These are phyloP conservation scores for Chlamydomonas reinhardtii DNA, from an alignment of 163 green algal genomes.

Conservation along the genomic window DNA sequence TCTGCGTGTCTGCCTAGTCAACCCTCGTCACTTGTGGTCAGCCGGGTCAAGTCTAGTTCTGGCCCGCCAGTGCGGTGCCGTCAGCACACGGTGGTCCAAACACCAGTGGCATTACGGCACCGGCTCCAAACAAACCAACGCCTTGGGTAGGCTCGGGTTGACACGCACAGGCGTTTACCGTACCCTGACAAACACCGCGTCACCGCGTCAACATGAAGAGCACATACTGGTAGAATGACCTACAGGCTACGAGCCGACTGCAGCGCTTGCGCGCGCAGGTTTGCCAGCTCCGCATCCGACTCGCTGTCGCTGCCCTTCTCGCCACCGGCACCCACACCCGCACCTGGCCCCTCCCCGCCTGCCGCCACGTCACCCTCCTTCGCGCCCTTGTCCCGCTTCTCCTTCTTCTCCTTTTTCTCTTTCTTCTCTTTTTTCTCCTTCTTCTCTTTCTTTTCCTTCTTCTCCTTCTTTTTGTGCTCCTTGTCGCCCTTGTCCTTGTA, in stretches of 20 bases:
- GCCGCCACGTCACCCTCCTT: not conserved
- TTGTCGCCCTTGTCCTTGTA: slow-evolving; percentile 21
- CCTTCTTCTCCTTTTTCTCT: slow-evolving; percentile 25
- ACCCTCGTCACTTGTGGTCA: no score
- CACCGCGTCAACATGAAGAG: no score
- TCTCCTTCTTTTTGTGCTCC: not conserved
- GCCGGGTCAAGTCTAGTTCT: no score
- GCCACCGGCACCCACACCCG: not conserved
- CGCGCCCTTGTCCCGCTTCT: not conserved
- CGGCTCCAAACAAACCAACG: no score
- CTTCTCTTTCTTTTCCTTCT: slow-evolving; percentile 47
- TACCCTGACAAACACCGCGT: no score
- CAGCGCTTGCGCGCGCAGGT: slow-evolving; percentile 33
- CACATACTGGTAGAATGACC: no score
- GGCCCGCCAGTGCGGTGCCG: no score
- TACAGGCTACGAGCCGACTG: slow-evolving; percentile 16
- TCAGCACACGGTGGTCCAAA: no score
- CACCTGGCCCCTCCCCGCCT: not conserved
- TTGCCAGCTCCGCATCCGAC: slow-evolving; percentile 32
- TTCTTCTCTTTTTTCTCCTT: slow-evolving; percentile 42
- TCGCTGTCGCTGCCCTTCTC: slow-evolving; percentile 4
- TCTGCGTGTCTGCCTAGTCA: no score
- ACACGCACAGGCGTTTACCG: no score
- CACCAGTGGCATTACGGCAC: no score
- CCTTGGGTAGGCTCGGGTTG: no score